Evolutionary conservation across 768 basidiomycete genomes (phyloP).

Genomic region (Trametes cingulata): DNA sequence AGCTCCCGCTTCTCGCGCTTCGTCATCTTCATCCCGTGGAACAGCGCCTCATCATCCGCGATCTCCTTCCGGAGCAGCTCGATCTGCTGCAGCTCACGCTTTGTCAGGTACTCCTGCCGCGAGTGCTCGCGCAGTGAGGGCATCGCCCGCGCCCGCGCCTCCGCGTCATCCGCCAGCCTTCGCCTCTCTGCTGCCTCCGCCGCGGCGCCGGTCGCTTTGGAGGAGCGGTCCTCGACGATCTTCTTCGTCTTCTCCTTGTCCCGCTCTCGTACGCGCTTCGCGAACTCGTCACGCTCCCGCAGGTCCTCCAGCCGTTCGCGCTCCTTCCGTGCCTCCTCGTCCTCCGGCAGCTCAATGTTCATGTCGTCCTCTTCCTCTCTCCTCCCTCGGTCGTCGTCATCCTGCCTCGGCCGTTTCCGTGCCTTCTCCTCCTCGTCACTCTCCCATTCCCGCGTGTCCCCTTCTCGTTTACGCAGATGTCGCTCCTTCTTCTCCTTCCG

Average conservation of each 20-base stretch:
- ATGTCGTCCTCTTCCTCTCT: constrained; percentile 40
- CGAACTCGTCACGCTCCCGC: constrained; percentile 89
- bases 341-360: constrained; percentile 57
- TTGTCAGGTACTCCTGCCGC: constrained; percentile 93
- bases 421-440: constrained; percentile 84
- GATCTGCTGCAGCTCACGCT: constrained; percentile 94
- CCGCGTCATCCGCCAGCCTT: constrained; percentile 67
- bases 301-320: constrained; percentile 77
- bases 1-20: constrained; percentile 80
- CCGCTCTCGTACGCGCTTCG: constrained; percentile 79
- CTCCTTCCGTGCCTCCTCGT: constrained; percentile 69
- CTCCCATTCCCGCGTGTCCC: constrained; percentile 84
- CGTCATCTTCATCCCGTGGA: constrained; percentile 88
- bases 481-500: constrained; percentile 59
- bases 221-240: constrained; percentile 88
- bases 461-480: constrained; percentile 77
- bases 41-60: constrained; percentile 89
- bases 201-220: constrained; percentile 68
- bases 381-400: constrained; percentile 36
- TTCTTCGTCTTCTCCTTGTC: constrained; percentile 89
- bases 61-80: constrained; percentile 92
- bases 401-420: constrained; percentile 61
- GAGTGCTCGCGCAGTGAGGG: constrained; percentile 84
- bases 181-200: constrained; percentile 83
- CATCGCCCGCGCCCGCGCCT: constrained; percentile 50